Conservation (phyloP, 202 grass and related monocot genomes). For the Hordeum pubiflorum region DNA sequence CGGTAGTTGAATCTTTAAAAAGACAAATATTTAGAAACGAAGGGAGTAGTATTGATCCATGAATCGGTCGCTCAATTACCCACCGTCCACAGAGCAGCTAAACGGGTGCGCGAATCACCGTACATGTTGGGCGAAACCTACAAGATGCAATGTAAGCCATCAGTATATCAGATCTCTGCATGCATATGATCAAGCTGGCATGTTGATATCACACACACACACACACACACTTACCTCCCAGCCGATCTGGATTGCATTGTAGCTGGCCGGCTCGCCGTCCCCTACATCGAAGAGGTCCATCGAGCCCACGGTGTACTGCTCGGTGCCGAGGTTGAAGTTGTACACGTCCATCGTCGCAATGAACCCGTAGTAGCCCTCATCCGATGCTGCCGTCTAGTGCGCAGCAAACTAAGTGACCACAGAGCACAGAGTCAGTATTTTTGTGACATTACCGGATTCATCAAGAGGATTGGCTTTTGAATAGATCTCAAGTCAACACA, state of each 20-base stretch:
- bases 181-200: background rate
- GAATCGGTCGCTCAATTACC: background rate
- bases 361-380: background rate
- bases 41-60: background rate
- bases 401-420: background rate
- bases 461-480: too few relatives aligned
- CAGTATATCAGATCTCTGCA: background rate
- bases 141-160: background rate
- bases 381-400: background rate
- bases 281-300: background rate
- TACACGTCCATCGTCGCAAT: background rate
- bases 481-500: too few relatives aligned
- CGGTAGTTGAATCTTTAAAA: too few relatives aligned
- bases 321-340: background rate
- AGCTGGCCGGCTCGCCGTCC: background rate
- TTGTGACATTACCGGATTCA: background rate
- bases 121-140: background rate
- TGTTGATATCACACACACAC: background rate
- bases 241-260: background rate
- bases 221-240: background rate
- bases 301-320: background rate
- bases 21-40: too few relatives aligned
- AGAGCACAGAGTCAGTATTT: background rate
- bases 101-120: background rate
- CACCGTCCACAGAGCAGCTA: background rate